Base-by-base conservation (phyloP, 208 protist genomes). In the Leishmania mexicana region DNA sequence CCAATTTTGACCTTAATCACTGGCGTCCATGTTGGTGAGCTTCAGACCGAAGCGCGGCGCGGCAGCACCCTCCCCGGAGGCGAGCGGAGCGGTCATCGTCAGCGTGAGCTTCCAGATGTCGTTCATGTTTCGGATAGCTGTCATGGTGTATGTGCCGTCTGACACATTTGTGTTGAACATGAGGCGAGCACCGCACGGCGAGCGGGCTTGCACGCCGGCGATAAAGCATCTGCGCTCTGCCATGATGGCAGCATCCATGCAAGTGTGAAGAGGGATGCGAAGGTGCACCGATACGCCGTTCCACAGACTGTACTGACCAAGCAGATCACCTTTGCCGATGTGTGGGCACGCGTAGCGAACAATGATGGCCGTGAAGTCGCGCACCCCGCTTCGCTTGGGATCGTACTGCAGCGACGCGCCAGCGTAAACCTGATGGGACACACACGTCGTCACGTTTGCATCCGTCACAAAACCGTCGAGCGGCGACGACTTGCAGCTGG, bases 41-140 rank as follows among this genome's bases (percentile, higher is more conserved):
- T 89, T 85, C 42, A 96, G 28, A 49, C 89, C 93, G 74, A 88
- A 89, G 21, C 81, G 71, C 19, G 85, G 85, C 64, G 47, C 57
- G 1, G 42, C 21, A 8, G 54, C 67, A 45, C 80, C 84, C 38
- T 45, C 73, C 40, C n/a, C n/a, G 3, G 31, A 21, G 0, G 60
- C 45, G n/a, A 89, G 60, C 31, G 87, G 81, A 0, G 79, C 71
- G 7, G 90, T 92, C 78, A 78, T 84, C n/a, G 83, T 87, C 42
- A 90, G 54, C 17, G 85, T 87, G 11, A 96, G 15, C 82, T 94
- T 94, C 89, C 90, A 94, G 6, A 90, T 91, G 65, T 90, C 87
- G 53, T 80, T 79, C 35, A 95, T 42, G 75, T 92, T 92, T n/a
- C 90, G 89, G 45, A 89, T 88, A 1, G 87, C 45, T 24, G 83